Evolutionary conservation across 495 filamentous ascomycete species (phyloP).

Genomic region (Trichoderma asperelloides): DNA sequence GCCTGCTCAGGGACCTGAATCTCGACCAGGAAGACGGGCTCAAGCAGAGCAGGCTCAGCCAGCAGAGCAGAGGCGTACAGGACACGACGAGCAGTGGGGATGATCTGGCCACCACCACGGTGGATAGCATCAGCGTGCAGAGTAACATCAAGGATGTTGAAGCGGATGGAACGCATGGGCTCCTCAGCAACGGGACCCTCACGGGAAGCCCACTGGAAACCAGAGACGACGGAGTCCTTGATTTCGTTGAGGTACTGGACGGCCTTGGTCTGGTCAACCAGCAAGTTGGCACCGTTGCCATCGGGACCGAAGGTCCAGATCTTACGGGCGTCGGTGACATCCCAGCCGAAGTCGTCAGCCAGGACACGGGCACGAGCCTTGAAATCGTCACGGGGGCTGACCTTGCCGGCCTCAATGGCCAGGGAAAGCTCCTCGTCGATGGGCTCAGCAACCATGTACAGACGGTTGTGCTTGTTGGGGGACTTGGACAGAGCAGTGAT

Average conservation of each 20-base stretch:
- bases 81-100: slow-evolving; percentile 96
- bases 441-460: slow-evolving; percentile 87
- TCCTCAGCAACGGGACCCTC: slow-evolving; percentile 97
- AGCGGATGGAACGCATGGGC: slow-evolving; percentile 93
- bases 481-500: slow-evolving; percentile 99
- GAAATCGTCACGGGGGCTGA: slow-evolving; percentile 95
- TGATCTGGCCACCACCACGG: slow-evolving; percentile 97
- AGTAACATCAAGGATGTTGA: slow-evolving; percentile 99
- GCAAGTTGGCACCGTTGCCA: slow-evolving; percentile 93
- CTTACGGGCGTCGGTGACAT: slow-evolving; percentile 99
- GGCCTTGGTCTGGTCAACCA: slow-evolving; percentile 99
- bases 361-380: slow-evolving; percentile 96
- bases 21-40: slow-evolving; percentile 98
- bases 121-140: slow-evolving; percentile 99
- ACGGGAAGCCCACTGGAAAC: slow-evolving; percentile 99
- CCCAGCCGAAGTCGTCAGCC: slow-evolving; percentile 96
- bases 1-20: slow-evolving; percentile 97
- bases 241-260: slow-evolving; percentile 99
- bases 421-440: slow-evolving; percentile 82
- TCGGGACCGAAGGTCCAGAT: slow-evolving; percentile 99
- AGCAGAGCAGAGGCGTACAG: slow-evolving; percentile 88
- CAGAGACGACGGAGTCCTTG: slow-evolving; percentile 99
- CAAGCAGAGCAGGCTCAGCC: slow-evolving; percentile 80
- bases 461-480: slow-evolving; percentile 99
- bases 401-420: slow-evolving; percentile 87